These are phyloP conservation scores for Nephelium lappaceum DNA, from an alignment of 345 rosid species.

Conservation along the genomic window DNA sequence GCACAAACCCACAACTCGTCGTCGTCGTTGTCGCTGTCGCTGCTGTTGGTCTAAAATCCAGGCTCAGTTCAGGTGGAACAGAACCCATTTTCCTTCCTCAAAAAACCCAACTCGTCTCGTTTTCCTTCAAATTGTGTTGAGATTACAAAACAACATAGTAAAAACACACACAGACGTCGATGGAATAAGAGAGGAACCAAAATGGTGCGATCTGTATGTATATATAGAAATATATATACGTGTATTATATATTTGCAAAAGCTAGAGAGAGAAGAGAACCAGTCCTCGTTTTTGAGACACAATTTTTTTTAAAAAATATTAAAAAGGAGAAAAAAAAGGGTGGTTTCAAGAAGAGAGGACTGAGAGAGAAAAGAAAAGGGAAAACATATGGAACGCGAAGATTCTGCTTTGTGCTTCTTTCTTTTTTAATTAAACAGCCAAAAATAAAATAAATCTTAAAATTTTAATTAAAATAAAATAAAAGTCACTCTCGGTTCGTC, in stretches of 20 bases:
- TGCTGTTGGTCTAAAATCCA: constrained; percentile 49
- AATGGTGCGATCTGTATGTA: constrained; percentile 35
- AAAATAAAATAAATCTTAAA: too few species aligned
- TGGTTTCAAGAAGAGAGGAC: background rate
- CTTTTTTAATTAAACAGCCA: background rate
- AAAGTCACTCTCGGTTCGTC: constrained; percentile 54
- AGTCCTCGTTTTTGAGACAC: background rate
- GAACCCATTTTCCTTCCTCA: constrained; percentile 48
- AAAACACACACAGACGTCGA: constrained; percentile 4
- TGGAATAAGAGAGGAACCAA: constrained; percentile 24
- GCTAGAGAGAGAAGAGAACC: background rate
- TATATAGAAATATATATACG: constrained; percentile 25
- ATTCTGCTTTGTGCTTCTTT: constrained; percentile 38
- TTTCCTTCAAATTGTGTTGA: background rate
- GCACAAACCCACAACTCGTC: constrained; percentile 28
- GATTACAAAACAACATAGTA: background rate
- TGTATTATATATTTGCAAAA: background rate
- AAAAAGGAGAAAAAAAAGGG: too few species aligned
- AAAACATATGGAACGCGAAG: constrained; percentile 31
- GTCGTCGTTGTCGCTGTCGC: background rate
- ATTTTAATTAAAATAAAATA: background rate
- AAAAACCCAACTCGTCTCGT: background rate
- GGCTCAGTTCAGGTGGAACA: constrained; percentile 67
- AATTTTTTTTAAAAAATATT: too few species aligned
- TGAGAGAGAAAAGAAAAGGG: constrained; percentile 11